Base-by-base conservation (phyloP, 768 basidiomycete species). In the Calocybe gangraenosa region DNA sequence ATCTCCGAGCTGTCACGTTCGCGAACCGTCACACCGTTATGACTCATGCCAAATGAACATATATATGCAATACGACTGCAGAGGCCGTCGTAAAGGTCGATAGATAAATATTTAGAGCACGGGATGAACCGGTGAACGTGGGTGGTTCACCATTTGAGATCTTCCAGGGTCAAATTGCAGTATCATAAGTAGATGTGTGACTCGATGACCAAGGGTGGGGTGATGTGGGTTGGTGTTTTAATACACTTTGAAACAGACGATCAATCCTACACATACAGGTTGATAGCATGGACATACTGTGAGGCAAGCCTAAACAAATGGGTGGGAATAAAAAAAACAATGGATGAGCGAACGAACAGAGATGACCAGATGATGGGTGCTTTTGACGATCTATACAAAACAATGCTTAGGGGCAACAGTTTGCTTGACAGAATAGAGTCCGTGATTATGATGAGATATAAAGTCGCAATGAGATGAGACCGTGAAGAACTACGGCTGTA, bases 401-500 rank as follows among this genome's bases (percentile, higher is more conserved):
- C n/a, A 14, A 14, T 35, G 34, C 34, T 35, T 35, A 14, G n/a
- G 34, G 5, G 25, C 25, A 28, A 11, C 11, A 28, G 25, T 14
- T n/a, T n/a, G 34, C 34, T n/a, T 35, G 34, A 35, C 34, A 4
- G 14, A 35, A 8, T 22, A 33, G 40, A 28, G 52, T 53, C 37
- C 42, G 45, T 49, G 47, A 33, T 32, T 48, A 44, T 37, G 45
- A 31, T 22, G 40, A 42, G 36, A 53, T 10, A 21, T 45, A n/a
- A 42, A 37, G 37, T 40, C 18, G 37, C 33, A 4, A 30, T 36
- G 28, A 13, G 44, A 32, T 11, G 21, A 5, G 30, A 22, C 20
- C 25, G 25, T 38, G 11, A 22, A 21, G 36, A 15, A 35, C 48
- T 52, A 51, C 15, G 50, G 47, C 53, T 74, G 71, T 31, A 80